Evolutionary conservation across 2,329 filamentous ascomycete species (phyloP), one percentile per base, ranked within the genome.

Genomic region (Immersiporthe knoxdaviesiana): DNA sequence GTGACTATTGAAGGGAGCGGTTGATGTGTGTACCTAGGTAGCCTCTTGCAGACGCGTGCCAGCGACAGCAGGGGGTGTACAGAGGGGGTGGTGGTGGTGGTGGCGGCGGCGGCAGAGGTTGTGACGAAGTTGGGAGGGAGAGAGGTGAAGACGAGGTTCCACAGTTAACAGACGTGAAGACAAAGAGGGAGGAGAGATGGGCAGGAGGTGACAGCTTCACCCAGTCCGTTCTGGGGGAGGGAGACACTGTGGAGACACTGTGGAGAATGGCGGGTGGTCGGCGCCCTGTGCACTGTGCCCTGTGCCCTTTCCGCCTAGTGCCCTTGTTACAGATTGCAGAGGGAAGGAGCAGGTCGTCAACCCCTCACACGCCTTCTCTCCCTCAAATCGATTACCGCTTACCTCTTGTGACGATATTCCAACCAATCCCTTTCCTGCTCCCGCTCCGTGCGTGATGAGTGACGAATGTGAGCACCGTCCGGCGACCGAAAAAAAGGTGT

Each of bases 191-290:
- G n/a, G n/a, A n/a, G n/a, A n/a, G n/a, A n/a, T n/a, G n/a, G n/a
- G n/a, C n/a, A n/a, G n/a, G n/a, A n/a, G n/a, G n/a, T n/a, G n/a
- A n/a, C n/a, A n/a, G n/a, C n/a, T n/a, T n/a, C n/a, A n/a, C n/a
- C n/a, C n/a, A n/a, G 7, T 21, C 2, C 7, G 44, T 47, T 18
- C n/a, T 47, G 21, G 44, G 18, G 39, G 59, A 50, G 56, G 41
- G 64, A 67, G 35, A 50, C 39, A 30, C 41, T 39, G 27, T n/a
- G 50, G 50, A 54, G 50, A 11, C 44, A 47, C 44, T 47, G 44
- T 47, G 44, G 44, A 54, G 12, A 54, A 54, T 6, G 50, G 50
- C 50, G 27, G 50, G 50, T 54, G 50, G 11, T 54, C n/a, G 21
- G 10, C 2, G 50, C 50, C 50, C 50, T 54, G 50, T 54, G 50